A percentile compares a stretch with the other conserved stretches of the same genome.
phyloP scores from a whole-genome alignment of 495 filamentous ascomycete genomes.

The Tricharina praecox region DNA sequence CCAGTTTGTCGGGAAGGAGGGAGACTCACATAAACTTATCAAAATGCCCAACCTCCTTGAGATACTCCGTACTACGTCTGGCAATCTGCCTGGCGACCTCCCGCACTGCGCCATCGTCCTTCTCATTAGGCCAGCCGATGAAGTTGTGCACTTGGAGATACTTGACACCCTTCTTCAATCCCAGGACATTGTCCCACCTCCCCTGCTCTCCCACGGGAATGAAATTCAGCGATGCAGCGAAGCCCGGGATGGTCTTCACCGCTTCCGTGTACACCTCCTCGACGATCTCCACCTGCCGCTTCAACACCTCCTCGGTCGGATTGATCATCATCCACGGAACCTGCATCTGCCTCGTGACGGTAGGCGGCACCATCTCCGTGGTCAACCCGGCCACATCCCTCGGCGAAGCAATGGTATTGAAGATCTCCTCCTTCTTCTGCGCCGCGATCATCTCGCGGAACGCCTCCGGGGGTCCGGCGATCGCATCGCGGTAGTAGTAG shows the following conservation, averaged over 20 bases:
- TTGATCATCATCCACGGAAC: neutral
- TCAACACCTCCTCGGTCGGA: neutral
- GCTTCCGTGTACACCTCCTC: neutral
- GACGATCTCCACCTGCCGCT: neutral
- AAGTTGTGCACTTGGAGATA: neutral
- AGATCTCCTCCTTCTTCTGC: neutral
- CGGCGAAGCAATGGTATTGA: neutral
- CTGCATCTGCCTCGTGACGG: neutral
- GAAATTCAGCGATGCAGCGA: neutral
- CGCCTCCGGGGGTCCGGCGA: neutral
- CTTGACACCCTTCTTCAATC: neutral
- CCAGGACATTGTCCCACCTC: conserved; percentile 1
- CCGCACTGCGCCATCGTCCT: neutral
- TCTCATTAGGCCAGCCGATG: neutral
- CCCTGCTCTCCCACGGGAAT: conserved; percentile 1
- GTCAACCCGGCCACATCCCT: neutral
- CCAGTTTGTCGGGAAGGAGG: neutral
- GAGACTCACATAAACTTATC: conserved; percentile 1
- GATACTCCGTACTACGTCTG: neutral
- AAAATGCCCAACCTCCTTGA: neutral
- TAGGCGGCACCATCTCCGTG: neutral
- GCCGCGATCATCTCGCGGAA: neutral
- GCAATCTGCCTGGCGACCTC: neutral
- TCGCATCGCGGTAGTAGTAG: neutral
- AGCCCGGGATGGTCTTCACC: neutral